phyloP scores from a whole-genome alignment of 208 protist species.

The Wallacemonas sp. region DNA sequence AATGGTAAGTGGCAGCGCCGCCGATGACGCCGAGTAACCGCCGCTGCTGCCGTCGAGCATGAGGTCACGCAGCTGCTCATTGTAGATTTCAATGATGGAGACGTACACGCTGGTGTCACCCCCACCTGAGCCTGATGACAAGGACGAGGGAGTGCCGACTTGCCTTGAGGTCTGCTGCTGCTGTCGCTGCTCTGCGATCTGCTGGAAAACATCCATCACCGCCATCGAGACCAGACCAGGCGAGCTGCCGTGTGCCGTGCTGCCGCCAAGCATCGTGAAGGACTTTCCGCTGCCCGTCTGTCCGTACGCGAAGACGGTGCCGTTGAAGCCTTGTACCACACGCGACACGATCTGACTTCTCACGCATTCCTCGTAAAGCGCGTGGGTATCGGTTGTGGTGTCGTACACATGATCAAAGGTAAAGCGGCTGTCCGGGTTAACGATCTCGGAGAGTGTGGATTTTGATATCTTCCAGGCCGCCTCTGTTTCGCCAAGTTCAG shows the following conservation, averaged over 20 bases:
- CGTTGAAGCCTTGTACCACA: conserved; percentile 85
- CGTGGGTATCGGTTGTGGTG: conserved; percentile 28
- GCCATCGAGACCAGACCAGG: conserved; percentile 49
- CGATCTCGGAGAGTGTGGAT: conserved; percentile 45
- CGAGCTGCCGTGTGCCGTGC: conserved; percentile 11
- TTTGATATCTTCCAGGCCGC: conserved; percentile 31
- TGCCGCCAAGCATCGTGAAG: conserved; percentile 74
- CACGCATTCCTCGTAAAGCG: conserved; percentile 59
- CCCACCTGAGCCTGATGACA: too few species aligned
- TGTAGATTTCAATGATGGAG: conserved; percentile 81
- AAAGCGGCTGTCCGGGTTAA: conserved; percentile 63
- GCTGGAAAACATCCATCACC: conserved; percentile 58
- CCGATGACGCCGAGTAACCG: conserved; percentile 15
- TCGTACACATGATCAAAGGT: conserved; percentile 77
- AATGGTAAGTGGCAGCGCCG: conserved; percentile 43
- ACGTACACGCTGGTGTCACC: conserved; percentile 37
- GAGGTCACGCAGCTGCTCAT: conserved; percentile 85
- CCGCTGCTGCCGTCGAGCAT: conserved; percentile 12
- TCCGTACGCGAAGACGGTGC: conserved; percentile 84
- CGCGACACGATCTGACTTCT: conserved; percentile 43
- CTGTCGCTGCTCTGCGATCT: conserved; percentile 41
- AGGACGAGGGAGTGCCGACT: too few species aligned
- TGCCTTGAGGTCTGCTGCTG: not conserved
- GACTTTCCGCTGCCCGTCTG: conserved; percentile 89
- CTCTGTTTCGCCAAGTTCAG: conserved; percentile 44